Conservation (phyloP, 1,284 basidiomycete genomes). For the Sanghuangporus weigelae region DNA sequence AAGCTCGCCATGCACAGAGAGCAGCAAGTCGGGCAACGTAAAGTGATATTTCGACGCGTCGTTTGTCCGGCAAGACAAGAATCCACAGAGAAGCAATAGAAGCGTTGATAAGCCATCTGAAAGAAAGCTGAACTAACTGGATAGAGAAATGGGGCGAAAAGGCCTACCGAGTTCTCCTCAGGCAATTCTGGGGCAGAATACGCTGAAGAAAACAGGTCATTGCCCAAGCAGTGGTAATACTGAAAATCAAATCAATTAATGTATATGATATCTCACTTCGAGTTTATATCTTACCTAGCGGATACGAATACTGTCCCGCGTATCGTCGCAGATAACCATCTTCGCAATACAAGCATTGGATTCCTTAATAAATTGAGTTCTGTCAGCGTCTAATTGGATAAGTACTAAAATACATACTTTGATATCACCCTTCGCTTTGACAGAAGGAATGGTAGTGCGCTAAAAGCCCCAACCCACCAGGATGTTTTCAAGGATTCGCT, state of each 20-base stretch:
- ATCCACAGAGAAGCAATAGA: conserved; percentile 17
- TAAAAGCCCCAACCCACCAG: conserved; percentile 15
- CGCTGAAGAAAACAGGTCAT: conserved; percentile 18
- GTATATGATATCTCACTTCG: background rate
- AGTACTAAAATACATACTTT: conserved; percentile 1
- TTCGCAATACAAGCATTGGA: conserved; percentile 4
- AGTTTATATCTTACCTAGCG: conserved; percentile 8
- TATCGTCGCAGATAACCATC: conserved; percentile 15
- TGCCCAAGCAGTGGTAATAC: conserved; percentile 18
- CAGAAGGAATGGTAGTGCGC: conserved; percentile 7
- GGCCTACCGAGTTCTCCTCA: conserved; percentile 8
- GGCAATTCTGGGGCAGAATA: conserved; percentile 3
- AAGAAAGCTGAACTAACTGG: background rate
- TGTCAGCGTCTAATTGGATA: background rate
- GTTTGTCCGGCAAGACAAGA: conserved; percentile 9
- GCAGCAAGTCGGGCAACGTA: conserved; percentile 18
- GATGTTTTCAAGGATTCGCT: conserved; percentile 7
- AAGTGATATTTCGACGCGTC: conserved; percentile 18
- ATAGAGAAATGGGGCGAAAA: background rate
- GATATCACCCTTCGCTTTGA: background rate
- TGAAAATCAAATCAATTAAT: background rate
- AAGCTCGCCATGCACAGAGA: conserved; percentile 13
- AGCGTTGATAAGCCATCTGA: conserved; percentile 18
- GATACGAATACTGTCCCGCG: conserved; percentile 18
- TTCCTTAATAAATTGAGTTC: background rate